Percentiles rank a stretch among this genome's conserved stretches.
These are phyloP conservation scores for Trichoderma cornu-damae DNA, from an alignment of 2,329 filamentous ascomycete species.

Conservation along the genomic window DNA sequence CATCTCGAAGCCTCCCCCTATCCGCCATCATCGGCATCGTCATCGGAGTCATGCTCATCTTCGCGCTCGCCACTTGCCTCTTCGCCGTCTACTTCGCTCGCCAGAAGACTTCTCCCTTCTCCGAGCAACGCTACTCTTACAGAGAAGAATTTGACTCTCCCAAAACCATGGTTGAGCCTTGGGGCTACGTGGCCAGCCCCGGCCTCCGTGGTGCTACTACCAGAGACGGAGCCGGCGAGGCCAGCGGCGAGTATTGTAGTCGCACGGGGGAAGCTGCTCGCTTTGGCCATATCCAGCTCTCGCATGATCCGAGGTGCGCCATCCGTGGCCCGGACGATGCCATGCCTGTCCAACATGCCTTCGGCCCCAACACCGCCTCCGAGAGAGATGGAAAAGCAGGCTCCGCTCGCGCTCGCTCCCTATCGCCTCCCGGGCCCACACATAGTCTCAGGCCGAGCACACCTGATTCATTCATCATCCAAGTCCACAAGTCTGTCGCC, in stretches of 20 bases:
- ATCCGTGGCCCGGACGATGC: slow-evolving; percentile 27
- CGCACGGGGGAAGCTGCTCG: slow-evolving; percentile 31
- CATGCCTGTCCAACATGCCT: slow-evolving; percentile 47
- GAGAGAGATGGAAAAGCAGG: neutral
- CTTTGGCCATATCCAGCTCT: slow-evolving; percentile 24
- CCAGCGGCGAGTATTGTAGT: slow-evolving; percentile 40
- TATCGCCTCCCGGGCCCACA: slow-evolving; percentile 13
- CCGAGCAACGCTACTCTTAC: slow-evolving; percentile 18
- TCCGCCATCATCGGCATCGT: slow-evolving; percentile 52
- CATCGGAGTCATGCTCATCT: slow-evolving; percentile 40
- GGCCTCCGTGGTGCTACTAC: neutral
- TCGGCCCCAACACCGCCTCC: slow-evolving; percentile 25
- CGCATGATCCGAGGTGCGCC: slow-evolving; percentile 27
- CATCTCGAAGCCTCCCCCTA: slow-evolving; percentile 36
- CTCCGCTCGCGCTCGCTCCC: neutral
- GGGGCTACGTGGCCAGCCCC: slow-evolving; percentile 26
- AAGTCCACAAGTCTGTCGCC: slow-evolving; percentile 34
- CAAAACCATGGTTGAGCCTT: slow-evolving; percentile 22
- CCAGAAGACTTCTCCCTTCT: slow-evolving; percentile 33
- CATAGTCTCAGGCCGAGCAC: slow-evolving; percentile 23
- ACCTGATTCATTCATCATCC: slow-evolving; percentile 33
- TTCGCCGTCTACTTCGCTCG: slow-evolving; percentile 46
- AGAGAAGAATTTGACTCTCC: slow-evolving; percentile 21
- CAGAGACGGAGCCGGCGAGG: slow-evolving; percentile 25
- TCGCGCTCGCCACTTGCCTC: slow-evolving; percentile 40